Conservation (phyloP, 75 land plant species). For the Pinus taeda region DNA sequence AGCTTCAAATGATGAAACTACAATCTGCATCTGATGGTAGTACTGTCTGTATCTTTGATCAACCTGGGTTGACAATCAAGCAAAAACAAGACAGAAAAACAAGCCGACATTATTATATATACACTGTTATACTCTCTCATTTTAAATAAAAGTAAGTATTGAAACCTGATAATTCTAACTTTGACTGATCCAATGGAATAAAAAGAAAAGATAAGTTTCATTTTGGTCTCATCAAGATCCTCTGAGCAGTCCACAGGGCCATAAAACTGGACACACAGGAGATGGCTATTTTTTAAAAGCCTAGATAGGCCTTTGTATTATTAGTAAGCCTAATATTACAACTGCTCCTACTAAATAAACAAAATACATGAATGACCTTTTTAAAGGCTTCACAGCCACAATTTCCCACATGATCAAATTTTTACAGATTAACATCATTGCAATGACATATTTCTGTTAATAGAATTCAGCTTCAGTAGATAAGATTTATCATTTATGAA, state of each 20-base stretch:
- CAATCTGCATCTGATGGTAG: constrained; percentile 76
- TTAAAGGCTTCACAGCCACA: too few species aligned
- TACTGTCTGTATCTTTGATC: constrained; percentile 71
- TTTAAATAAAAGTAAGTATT: background rate
- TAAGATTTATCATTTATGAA: background rate
- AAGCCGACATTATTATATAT: background rate
- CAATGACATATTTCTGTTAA: background rate
- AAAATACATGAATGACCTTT: background rate
- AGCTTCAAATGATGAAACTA: constrained; percentile 65
- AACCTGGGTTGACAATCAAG: constrained; percentile 6
- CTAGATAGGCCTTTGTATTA: background rate
- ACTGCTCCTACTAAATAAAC: background rate
- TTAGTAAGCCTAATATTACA: background rate
- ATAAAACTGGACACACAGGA: background rate
- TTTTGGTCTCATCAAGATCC: background rate
- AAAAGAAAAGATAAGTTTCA: background rate
- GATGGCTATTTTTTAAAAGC: background rate
- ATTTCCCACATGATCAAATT: too few species aligned
- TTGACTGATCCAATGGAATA: background rate
- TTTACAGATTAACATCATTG: too few species aligned
- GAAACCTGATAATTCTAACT: background rate
- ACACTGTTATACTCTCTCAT: too few species aligned
- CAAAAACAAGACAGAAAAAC: background rate
- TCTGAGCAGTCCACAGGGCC: background rate
- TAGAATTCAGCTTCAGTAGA: background rate